Conservation (phyloP, 2,329 filamentous ascomycete species). For the Beauveria asiatica region DNA sequence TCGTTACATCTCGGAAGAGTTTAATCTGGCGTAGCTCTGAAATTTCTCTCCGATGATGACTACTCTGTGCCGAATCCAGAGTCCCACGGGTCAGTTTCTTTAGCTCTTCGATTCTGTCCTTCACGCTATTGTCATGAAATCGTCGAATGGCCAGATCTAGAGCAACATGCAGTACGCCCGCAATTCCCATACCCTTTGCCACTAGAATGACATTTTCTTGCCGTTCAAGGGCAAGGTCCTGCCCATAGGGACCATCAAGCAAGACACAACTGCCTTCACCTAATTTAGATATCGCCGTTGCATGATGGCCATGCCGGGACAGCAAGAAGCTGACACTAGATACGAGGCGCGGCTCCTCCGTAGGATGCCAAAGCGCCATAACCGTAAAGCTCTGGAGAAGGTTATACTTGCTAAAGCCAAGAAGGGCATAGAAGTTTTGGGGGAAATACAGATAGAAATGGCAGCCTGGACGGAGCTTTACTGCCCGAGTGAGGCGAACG, state of each 20-base stretch:
- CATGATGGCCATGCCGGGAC: background rate
- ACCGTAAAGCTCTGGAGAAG: background rate
- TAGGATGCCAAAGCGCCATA: background rate
- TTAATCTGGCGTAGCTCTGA: background rate
- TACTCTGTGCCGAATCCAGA: background rate
- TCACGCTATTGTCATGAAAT: background rate
- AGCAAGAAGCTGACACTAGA: background rate
- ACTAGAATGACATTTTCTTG: background rate
- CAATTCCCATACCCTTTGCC: background rate
- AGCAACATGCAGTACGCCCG: background rate
- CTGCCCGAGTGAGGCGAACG: background rate
- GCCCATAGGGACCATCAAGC: background rate
- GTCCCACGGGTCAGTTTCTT: background rate
- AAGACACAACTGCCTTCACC: background rate
- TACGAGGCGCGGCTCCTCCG: background rate
- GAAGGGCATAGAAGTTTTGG: background rate
- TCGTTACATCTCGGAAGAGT: background rate
- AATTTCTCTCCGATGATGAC: background rate
- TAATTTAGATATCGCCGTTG: background rate
- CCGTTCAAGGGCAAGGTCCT: background rate
- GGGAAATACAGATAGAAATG: background rate
- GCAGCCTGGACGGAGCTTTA: background rate
- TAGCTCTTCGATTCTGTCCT: background rate
- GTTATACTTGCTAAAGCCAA: background rate
- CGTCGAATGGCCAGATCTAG: background rate